Evolutionary conservation across 2,329 filamentous ascomycete genomes (phyloP).

Genomic region (Camillea tinctor): DNA sequence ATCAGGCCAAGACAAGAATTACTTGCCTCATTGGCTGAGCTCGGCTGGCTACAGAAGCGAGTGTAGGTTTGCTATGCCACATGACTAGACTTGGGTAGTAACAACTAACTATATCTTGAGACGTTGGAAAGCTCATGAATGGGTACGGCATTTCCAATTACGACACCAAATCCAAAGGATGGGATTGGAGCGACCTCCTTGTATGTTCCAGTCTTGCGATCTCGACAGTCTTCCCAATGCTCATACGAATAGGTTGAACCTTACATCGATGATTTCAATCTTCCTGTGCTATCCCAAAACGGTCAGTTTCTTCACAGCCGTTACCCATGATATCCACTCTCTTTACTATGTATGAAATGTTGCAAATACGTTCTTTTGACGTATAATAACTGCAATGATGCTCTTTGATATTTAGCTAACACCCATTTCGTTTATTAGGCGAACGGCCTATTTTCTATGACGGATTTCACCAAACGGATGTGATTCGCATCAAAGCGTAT

Average conservation of each 20-base stretch:
- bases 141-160: constrained; percentile 42
- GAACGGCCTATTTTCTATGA: constrained; percentile 20
- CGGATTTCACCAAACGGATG: constrained; percentile 25
- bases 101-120: background rate
- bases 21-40: constrained; percentile 44
- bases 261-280: constrained; percentile 29
- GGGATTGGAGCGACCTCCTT: constrained; percentile 23
- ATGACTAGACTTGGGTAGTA: background rate
- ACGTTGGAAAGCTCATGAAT: constrained; percentile 45
- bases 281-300: constrained; percentile 26
- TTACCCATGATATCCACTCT: no score
- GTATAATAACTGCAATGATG: no score
- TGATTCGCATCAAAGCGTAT: constrained; percentile 26
- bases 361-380: no score
- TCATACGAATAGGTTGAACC: constrained; percentile 22
- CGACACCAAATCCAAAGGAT: constrained; percentile 30
- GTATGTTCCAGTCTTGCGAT: constrained; percentile 4
- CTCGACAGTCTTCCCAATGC: background rate
- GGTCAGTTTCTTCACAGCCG: background rate
- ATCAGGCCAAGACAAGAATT: constrained; percentile 42
- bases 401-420: no score
- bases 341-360: no score
- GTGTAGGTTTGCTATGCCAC: constrained; percentile 28
- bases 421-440: no score
- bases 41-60: constrained; percentile 43